Percentiles rank a stretch among this genome's conserved stretches.
Conservation (phyloP, 768 basidiomycete genomes). For the Calocybe gangraenosa region DNA sequence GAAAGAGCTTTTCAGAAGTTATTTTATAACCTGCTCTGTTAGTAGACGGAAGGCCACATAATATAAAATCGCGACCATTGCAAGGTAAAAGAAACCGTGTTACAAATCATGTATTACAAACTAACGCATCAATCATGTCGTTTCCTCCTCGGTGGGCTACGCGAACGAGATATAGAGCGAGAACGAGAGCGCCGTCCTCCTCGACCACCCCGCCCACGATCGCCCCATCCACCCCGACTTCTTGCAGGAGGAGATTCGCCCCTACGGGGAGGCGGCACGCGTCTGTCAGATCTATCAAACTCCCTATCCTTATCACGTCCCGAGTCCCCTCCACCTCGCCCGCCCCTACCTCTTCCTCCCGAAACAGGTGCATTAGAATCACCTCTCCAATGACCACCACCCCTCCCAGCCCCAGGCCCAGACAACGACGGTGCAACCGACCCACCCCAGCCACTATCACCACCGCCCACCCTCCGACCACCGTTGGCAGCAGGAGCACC, state of each 20-base stretch:
- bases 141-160: constrained; percentile 37
- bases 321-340: constrained; percentile 31
- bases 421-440: constrained; percentile 28
- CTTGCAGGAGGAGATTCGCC: constrained; percentile 43
- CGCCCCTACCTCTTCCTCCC: constrained; percentile 35
- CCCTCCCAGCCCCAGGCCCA: constrained; percentile 37
- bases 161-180: constrained; percentile 26
- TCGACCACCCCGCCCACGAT: constrained; percentile 28
- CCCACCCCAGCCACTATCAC: constrained; percentile 46
- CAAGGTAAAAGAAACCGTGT: too few relatives aligned
- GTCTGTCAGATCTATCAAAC: constrained; percentile 28
- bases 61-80: too few relatives aligned
- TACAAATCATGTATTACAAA: neutral
- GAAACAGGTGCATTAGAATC: constrained; percentile 48
- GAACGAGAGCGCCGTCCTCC: constrained; percentile 24
- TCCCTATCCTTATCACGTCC: constrained; percentile 29
- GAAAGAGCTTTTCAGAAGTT: too few relatives aligned
- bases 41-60: too few relatives aligned
- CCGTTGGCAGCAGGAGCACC: constrained; percentile 30
- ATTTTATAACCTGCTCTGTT: too few relatives aligned
- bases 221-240: constrained; percentile 24
- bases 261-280: constrained; percentile 47
- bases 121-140: constrained; percentile 25
- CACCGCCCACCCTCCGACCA: constrained; percentile 23
- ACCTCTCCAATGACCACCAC: constrained; percentile 75